Evolutionary conservation across 176 grass and related monocot genomes (phyloP).

Genomic region (Echinochloa phyllopogon): DNA sequence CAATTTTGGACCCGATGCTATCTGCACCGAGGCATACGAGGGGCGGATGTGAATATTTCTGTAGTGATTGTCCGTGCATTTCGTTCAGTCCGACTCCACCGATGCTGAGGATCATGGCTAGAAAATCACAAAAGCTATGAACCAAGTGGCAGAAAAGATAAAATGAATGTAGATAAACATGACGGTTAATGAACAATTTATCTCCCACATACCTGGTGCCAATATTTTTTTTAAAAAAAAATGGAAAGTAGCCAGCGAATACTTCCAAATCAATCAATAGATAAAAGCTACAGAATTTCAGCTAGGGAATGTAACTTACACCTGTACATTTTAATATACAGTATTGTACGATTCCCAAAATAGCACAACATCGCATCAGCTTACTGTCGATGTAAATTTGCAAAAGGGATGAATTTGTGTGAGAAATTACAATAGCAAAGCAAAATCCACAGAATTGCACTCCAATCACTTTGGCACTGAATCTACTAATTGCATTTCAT

Average conservation of each 20-base stretch:
- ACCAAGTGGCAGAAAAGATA: neutral
- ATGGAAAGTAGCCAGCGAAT: neutral
- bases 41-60: too few relatives aligned
- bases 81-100: neutral
- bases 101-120: neutral
- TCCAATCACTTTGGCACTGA: neutral
- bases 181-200: neutral
- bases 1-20: too few relatives aligned
- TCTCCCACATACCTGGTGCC: neutral
- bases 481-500: neutral
- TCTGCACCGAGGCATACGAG: too few relatives aligned
- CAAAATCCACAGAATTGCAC: conserved; percentile 43
- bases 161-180: neutral
- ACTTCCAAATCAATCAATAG: neutral
- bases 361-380: conserved; percentile 25
- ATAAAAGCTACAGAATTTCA: neutral
- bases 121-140: neutral
- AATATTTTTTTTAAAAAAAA: neutral
- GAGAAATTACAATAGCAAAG: conserved; percentile 34
- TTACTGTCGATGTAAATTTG: neutral
- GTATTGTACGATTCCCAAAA: neutral
- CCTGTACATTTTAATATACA: conserved; percentile 59
- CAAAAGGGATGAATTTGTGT: too few relatives aligned
- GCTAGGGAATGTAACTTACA: neutral
- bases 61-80: too few relatives aligned